A percentile compares a stretch with the other conserved stretches of the same genome.
Conservation (phyloP, 805 yeast species). For the Kazachstania martiniae region DNA sequence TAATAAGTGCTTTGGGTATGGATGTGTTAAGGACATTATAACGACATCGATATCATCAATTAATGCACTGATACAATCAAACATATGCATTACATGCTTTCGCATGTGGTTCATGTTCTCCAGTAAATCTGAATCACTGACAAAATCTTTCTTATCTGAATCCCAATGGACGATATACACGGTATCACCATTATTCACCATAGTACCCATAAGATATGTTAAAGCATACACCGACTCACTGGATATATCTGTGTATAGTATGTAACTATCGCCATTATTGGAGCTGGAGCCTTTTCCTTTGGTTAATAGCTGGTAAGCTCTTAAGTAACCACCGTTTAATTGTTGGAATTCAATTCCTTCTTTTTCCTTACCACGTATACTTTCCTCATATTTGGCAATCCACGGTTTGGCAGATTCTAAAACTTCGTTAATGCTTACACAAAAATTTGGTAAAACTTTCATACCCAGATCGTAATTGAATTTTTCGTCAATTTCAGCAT, state of each 20-base stretch:
- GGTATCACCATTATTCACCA: conserved; percentile 72
- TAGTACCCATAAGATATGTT: conserved; percentile 82
- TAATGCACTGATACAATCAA: conserved; percentile 21
- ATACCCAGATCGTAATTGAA: conserved; percentile 25
- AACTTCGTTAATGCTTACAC: conserved; percentile 18
- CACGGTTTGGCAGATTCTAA: conserved; percentile 24
- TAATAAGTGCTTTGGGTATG: conserved; percentile 30
- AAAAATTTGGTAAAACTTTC: conserved; percentile 26
- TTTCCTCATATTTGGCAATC: conserved; percentile 12
- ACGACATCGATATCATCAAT: conserved; percentile 23
- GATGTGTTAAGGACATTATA: conserved; percentile 28
- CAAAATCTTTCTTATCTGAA: conserved; percentile 4
- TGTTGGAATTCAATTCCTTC: conserved; percentile 21
- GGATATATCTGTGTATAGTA: conserved; percentile 72
- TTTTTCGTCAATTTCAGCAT: conserved; percentile 22
- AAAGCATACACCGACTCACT: conserved; percentile 76
- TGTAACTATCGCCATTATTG: conserved; percentile 27
- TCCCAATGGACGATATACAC: conserved; percentile 48
- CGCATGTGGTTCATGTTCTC: conserved; percentile 12
- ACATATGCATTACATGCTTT: conserved; percentile 16
- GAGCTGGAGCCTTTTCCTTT: conserved; percentile 11
- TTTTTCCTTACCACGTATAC: conserved; percentile 25
- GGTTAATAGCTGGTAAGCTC: conserved; percentile 15
- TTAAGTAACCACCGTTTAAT: conserved; percentile 20
- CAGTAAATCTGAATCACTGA: conserved; percentile 5